Percentiles rank a stretch among this genome's conserved stretches.
Evolutionary conservation across 163 green algal species (phyloP).

Genomic region (Volvox carteri): DNA sequence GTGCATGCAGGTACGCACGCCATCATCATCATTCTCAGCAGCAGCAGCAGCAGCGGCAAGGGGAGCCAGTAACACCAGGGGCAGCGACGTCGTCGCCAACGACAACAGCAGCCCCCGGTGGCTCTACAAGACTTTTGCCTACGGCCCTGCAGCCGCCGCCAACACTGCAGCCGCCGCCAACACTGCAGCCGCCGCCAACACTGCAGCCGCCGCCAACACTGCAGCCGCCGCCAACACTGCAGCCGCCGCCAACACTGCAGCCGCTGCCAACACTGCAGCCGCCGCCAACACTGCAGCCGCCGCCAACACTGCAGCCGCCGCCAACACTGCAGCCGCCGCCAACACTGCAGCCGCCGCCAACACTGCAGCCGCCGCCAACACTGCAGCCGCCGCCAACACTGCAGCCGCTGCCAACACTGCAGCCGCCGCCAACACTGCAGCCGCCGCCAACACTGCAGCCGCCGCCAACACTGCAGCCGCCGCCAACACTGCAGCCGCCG

Average conservation of each 20-base stretch:
- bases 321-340: too few relatives aligned
- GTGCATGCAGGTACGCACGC: background rate
- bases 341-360: background rate
- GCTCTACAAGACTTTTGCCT: slow-evolving; percentile 44
- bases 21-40: too few relatives aligned
- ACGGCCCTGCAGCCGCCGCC: slow-evolving; percentile 15
- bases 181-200: background rate
- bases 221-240: too few relatives aligned
- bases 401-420: background rate
- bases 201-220: too few relatives aligned
- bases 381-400: background rate
- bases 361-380: background rate
- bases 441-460: too few relatives aligned
- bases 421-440: background rate
- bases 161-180: background rate
- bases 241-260: background rate
- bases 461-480: too few relatives aligned
- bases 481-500: too few relatives aligned
- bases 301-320: too few relatives aligned
- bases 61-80: too few relatives aligned
- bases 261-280: too few relatives aligned
- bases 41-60: background rate
- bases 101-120: background rate
- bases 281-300: background rate
- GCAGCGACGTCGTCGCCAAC: too few relatives aligned